These are phyloP conservation scores for Geoglossum glabrum DNA, from an alignment of 495 filamentous ascomycete genomes.

Conservation along the genomic window DNA sequence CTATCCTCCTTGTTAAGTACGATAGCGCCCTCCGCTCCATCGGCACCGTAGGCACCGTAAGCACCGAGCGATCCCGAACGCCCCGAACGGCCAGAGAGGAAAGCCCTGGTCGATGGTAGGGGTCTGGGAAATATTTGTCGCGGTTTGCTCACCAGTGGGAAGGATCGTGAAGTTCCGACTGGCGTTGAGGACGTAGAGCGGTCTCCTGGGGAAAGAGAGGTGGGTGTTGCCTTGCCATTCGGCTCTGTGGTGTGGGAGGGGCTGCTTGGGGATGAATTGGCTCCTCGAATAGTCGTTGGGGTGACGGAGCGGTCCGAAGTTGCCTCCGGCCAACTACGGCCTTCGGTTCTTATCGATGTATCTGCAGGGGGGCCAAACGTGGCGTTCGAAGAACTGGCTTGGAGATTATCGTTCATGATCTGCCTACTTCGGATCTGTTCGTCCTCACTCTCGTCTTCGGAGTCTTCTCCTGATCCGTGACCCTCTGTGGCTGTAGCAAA, in stretches of 20 bases:
- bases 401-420: not conserved
- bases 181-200: not conserved
- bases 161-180: not conserved
- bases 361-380: not conserved
- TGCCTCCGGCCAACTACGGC: not conserved
- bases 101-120: not conserved
- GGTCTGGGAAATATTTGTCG: not conserved
- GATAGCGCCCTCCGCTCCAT: not conserved
- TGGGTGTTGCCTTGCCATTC: not conserved
- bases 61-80: not conserved
- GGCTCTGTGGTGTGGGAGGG: not conserved
- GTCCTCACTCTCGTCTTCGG: slow-evolving; percentile 3
- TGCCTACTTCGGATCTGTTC: not conserved
- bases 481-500: slow-evolving; percentile 73
- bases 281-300: not conserved
- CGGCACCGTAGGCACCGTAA: not conserved
- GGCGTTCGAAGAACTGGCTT: not conserved
- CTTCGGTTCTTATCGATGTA: not conserved
- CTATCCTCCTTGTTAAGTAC: not conserved
- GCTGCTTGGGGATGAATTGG: not conserved
- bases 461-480: slow-evolving; percentile 16
- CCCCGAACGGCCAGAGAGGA: not conserved
- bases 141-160: not conserved
- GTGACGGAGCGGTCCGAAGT: not conserved
- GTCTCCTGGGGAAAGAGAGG: not conserved